Evolutionary conservation across 495 filamentous ascomycete genomes (phyloP), one percentile per base, ranked within the genome.

Genomic region (Echria macrotheca): DNA sequence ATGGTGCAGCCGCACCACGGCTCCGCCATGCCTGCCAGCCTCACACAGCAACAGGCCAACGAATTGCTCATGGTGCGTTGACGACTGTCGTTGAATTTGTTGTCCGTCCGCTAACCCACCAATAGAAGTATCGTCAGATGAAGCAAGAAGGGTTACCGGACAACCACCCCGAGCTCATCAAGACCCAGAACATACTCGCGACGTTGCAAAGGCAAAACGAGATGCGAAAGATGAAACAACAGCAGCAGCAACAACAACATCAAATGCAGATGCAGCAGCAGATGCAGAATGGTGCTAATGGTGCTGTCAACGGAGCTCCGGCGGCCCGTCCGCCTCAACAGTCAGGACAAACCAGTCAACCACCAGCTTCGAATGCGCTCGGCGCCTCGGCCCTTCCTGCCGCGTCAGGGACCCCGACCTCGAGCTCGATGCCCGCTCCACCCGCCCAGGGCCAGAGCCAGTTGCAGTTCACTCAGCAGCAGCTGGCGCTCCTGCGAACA

Each of bases 71-170:
- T 71, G 64, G 84, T 88, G 70, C 61, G 73, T 62, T n/a, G n/a
- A n/a, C n/a, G n/a, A n/a, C n/a, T n/a, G n/a, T n/a, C n/a, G n/a
- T n/a, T n/a, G n/a, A n/a, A 5, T 39, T 9, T 18, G 19, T 39
- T 31, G 9, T 39, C 3, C 36, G 33, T 29, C 19, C 22, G 22
- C 25, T 22, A 14, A 15, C 23, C 43, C 18, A 23, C 35, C 28
- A 21, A 28, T 60, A 95, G 89, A 89, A 85, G 69, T 91, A 79
- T 59, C 80, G 85, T 53, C 82, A 86, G 65, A 83, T 96, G 82
- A 86, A 87, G 72, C 71, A 80, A 22, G 73, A 82, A 50, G 86
- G 87, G 28, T 81, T 91, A 14, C 75, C 81, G 12, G 75, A 79
- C 47, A 82, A 75, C 50, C 85, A 95, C 59, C 89, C 89, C 28